Evolutionary conservation across 2,329 filamentous ascomycete species (phyloP).

Genomic region (Colletotrichum sp.): DNA sequence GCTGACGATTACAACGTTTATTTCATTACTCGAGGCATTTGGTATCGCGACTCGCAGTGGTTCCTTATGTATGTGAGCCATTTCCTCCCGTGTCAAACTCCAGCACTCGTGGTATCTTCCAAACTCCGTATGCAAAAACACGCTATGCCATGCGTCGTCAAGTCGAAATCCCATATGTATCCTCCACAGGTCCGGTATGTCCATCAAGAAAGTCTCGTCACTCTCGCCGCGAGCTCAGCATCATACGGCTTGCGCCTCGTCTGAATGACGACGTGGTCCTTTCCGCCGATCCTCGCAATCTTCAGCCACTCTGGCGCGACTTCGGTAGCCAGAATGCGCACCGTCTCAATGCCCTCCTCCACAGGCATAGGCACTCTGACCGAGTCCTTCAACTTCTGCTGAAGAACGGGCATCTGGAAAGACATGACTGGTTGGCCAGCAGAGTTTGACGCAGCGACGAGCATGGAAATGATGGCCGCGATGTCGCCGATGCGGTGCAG

Average conservation of each 20-base stretch:
- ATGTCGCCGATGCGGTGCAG: conserved; percentile 73
- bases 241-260: conserved; percentile 40
- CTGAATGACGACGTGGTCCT: conserved; percentile 63
- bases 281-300: conserved; percentile 54
- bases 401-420: conserved; percentile 67
- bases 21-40: not conserved
- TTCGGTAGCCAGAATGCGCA: conserved; percentile 56
- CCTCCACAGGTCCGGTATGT: not conserved
- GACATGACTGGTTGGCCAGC: conserved; percentile 61
- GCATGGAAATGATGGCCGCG: conserved; percentile 68
- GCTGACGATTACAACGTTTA: conserved; percentile 12
- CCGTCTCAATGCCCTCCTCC: conserved; percentile 55
- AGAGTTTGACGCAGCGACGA: conserved; percentile 56
- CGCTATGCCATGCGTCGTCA: conserved; percentile 3
- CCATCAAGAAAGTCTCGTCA: conserved; percentile 12
- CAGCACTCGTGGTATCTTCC: conserved; percentile 9
- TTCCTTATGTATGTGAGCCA: not conserved
- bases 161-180: not conserved
- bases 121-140: conserved; percentile 15
- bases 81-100: not conserved
- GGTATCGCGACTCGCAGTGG: not conserved
- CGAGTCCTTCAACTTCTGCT: conserved; percentile 72
- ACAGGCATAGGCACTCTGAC: conserved; percentile 58
- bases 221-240: conserved; percentile 14
- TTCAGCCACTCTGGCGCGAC: conserved; percentile 62